Percentiles rank a stretch among this genome's conserved stretches.
These are phyloP conservation scores for Citrus unshiu DNA, from an alignment of 345 rosid species.

Conservation along the genomic window DNA sequence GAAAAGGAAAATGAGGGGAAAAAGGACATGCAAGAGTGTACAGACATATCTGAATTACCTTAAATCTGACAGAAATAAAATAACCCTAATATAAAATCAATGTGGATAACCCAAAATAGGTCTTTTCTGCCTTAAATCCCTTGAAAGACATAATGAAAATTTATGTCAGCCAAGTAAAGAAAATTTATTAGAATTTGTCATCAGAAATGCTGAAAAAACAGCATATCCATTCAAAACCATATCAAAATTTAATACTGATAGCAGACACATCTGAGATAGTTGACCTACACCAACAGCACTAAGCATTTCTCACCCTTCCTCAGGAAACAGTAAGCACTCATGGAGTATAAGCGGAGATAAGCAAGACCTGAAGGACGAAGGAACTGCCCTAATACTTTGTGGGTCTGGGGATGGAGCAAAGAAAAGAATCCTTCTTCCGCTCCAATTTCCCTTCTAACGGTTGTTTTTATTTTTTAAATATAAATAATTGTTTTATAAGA, in stretches of 20 bases:
- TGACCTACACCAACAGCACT: neutral
- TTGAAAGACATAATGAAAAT: neutral
- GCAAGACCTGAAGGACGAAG: neutral
- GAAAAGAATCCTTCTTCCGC: neutral
- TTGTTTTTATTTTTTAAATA: neutral
- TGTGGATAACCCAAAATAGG: neutral
- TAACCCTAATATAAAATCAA: neutral
- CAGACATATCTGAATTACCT: neutral
- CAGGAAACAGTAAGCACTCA: neutral
- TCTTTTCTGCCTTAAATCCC: neutral
- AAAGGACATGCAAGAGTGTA: neutral
- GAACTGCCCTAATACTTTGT: neutral
- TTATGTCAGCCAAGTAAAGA: neutral
- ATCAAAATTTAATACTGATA: neutral
- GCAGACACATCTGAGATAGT: neutral
- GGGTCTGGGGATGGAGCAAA: neutral
- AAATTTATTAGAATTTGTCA: neutral
- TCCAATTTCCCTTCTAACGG: neutral
- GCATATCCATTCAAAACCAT: neutral
- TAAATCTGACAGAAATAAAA: neutral
- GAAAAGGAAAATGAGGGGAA: neutral
- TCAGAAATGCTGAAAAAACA: neutral
- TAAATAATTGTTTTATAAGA: neutral
- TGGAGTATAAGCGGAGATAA: neutral
- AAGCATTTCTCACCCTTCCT: neutral